Conservation (phyloP, 768 basidiomycete species). For the Saitozyma sp. region DNA sequence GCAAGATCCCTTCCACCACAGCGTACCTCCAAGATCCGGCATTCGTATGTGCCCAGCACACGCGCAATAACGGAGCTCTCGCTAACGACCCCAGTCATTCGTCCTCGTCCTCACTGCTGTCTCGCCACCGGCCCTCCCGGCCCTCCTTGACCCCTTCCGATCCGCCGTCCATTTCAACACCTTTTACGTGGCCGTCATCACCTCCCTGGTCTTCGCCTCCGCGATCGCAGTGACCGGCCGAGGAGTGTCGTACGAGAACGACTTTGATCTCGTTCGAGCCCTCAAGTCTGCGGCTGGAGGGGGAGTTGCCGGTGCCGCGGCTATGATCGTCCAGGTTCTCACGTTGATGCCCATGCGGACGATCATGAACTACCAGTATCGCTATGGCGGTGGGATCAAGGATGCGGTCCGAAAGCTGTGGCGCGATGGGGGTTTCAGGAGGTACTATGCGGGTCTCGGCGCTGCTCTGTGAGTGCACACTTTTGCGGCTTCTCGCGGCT, state of each 20-base stretch:
- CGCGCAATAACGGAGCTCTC: too few relatives aligned
- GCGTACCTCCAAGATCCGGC: conserved; percentile 46
- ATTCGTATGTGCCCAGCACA: conserved; percentile 35
- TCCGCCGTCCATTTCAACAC: conserved; percentile 37
- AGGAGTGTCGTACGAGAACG: conserved; percentile 41
- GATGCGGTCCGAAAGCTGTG: conserved; percentile 68
- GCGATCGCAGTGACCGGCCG: conserved; percentile 39
- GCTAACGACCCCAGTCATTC: conserved; percentile 33
- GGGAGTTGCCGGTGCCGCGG: conserved; percentile 80
- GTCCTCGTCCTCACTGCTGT: conserved; percentile 37
- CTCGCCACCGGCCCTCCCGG: conserved; percentile 35
- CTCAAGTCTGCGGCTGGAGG: conserved; percentile 83
- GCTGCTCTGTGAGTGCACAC: conserved; percentile 74
- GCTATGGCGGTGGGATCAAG: conserved; percentile 73
- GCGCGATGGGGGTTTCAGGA: conserved; percentile 72
- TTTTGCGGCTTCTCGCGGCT: too few relatives aligned
- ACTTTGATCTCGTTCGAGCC: conserved; percentile 80
- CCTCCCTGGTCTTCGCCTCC: conserved; percentile 33
- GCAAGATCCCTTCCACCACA: conserved; percentile 39
- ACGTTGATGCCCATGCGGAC: conserved; percentile 94
- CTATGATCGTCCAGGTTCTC: conserved; percentile 92
- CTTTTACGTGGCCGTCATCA: conserved; percentile 36
- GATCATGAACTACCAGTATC: conserved; percentile 94
- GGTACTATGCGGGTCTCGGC: conserved; percentile 83
- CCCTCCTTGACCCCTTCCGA: conserved; percentile 31